Conservation (phyloP, 164 flowering plant genomes). For the Magnolia sinica region DNA sequence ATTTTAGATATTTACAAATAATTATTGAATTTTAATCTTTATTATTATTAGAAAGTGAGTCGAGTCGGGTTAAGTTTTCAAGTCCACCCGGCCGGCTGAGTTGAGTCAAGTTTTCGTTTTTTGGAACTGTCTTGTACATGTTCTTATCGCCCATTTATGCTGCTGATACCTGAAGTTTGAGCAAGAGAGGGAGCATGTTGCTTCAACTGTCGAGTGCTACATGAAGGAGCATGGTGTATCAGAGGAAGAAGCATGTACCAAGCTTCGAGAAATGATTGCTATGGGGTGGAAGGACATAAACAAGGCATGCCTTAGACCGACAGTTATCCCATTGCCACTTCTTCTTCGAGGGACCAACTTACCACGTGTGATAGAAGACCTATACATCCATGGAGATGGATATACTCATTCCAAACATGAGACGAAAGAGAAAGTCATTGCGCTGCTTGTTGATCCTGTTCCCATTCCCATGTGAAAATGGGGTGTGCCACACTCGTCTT, state of each 20-base stretch:
- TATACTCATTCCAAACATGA: slow-evolving; percentile 4
- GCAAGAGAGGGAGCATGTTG: slow-evolving; percentile 9
- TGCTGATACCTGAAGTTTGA: slow-evolving; percentile 1
- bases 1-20: too few relatives aligned
- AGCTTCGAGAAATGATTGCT: slow-evolving; percentile 1
- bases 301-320: not conserved
- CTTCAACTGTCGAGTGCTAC: slow-evolving; percentile 3
- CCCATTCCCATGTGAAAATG: not conserved
- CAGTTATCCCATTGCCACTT: not conserved
- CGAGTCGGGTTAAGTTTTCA: too few relatives aligned
- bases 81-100: too few relatives aligned
- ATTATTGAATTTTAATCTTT: too few relatives aligned
- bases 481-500: too few relatives aligned
- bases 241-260: slow-evolving; percentile 4
- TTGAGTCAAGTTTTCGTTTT: too few relatives aligned
- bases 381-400: not conserved
- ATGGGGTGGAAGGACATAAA: slow-evolving; percentile 5
- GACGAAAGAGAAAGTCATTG: not conserved
- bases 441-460: slow-evolving; percentile 3
- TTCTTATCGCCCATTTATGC: not conserved
- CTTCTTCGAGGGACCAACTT: not conserved
- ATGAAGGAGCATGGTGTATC: slow-evolving; percentile 4
- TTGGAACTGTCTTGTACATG: not conserved
- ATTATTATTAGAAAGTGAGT: too few relatives aligned
- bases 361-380: not conserved